Conservation (phyloP, 176 grass and related monocot species). For the Bromus sterilis region DNA sequence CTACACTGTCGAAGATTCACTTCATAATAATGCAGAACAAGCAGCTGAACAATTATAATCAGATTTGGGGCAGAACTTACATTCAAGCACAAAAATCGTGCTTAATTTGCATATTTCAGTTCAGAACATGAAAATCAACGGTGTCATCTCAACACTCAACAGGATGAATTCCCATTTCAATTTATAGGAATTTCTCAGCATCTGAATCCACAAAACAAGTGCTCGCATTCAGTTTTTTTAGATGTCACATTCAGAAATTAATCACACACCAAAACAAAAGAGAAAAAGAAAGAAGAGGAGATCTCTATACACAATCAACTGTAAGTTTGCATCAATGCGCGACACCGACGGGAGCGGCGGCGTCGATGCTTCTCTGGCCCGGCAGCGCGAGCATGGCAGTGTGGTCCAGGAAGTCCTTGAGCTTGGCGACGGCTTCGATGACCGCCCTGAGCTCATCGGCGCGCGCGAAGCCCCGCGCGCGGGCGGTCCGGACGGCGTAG, state of each 20-base stretch:
- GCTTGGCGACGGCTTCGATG: slow-evolving; percentile 64
- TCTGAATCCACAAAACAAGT: slow-evolving; percentile 1
- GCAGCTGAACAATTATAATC: neutral
- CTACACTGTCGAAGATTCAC: neutral
- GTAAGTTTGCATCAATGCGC: slow-evolving; percentile 19
- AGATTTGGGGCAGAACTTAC: neutral
- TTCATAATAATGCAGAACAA: neutral
- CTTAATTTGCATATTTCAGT: neutral
- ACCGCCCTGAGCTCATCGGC: slow-evolving; percentile 68
- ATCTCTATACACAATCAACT: slow-evolving; percentile 12
- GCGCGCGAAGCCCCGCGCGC: slow-evolving; percentile 62
- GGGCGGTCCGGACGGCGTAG: slow-evolving; percentile 62
- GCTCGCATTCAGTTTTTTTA: neutral
- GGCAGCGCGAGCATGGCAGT: slow-evolving; percentile 92
- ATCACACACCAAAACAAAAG: slow-evolving; percentile 12
- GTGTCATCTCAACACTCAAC: neutral
- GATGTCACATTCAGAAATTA: slow-evolving; percentile 21
- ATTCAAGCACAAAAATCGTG: neutral
- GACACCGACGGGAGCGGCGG: neutral
- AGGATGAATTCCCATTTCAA: neutral
- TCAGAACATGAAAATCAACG: neutral
- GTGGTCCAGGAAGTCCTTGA: slow-evolving; percentile 90
- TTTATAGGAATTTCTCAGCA: slow-evolving; percentile 4
- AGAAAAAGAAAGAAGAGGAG: neutral
- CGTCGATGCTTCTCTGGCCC: slow-evolving; percentile 67